Conservation (phyloP, 116 monocot genomes). For the Dioscorea cayenensis region DNA sequence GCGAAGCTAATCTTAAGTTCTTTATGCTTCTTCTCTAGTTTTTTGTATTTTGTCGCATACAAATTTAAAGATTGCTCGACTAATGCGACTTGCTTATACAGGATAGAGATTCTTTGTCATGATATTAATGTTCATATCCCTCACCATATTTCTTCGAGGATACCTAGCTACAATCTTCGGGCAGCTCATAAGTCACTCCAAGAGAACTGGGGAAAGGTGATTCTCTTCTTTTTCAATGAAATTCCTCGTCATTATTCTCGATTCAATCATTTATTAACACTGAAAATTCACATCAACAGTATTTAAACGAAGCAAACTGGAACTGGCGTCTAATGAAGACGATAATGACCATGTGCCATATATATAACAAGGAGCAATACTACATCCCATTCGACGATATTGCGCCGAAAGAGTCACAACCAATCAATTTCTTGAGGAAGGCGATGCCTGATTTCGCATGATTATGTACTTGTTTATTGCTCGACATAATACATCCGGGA, state of each 20-base stretch:
- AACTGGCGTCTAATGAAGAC: constrained; percentile 98
- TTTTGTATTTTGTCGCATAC: neutral
- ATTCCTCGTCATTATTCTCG: no score
- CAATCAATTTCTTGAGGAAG: constrained; percentile 57
- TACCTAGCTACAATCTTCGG: constrained; percentile 88
- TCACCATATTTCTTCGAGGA: constrained; percentile 94
- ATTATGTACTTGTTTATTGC: neutral
- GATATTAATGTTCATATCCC: constrained; percentile 96
- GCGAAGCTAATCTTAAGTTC: no score
- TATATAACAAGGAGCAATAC: constrained; percentile 68
- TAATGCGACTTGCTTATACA: constrained; percentile 20
- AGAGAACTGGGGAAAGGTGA: constrained; percentile 94
- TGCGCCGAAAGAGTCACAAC: constrained; percentile 61
- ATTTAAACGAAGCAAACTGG: constrained; percentile 85
- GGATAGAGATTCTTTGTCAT: constrained; percentile 96
- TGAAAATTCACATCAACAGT: constrained; percentile 22
- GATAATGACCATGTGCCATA: constrained; percentile 90
- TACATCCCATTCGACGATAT: constrained; percentile 74
- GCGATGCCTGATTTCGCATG: constrained; percentile 75
- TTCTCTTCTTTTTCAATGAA: constrained; percentile 2
- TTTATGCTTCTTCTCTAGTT: neutral
- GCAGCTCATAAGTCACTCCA: constrained; percentile 72
- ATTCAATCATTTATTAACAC: neutral
- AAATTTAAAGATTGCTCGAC: neutral
- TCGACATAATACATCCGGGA: no score